Evolutionary conservation across 2,329 filamentous ascomycete genomes (phyloP), one percentile per base, ranked within the genome.

Genomic region (Cladophialophora bantiana): DNA sequence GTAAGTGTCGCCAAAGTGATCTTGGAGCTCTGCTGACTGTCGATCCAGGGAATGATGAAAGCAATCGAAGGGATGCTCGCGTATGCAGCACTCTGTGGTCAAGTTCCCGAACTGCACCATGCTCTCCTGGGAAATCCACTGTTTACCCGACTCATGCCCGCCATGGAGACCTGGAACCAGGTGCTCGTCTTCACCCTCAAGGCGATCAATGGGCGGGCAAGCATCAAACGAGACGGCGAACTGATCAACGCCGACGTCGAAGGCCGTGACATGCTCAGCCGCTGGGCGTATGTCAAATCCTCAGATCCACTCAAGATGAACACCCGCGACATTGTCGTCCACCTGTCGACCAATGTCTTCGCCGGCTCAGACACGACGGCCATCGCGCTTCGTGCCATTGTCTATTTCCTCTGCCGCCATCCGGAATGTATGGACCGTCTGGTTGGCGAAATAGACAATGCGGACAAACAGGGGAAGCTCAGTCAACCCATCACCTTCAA

Each of bases 381-480:
- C 4, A 72, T 72, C 38, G 62, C 70, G 2, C 53, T 71, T 4
- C 66, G 70, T 3, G 68, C 70, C 15, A 85, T 93, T 0, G 92
- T 94, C 73, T 94, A 94, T 78, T 89, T 88, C 76, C 79, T 94
- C 3, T 83, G 93, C 48, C 88, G 88, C 73, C 85, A 88, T 72
- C 88, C 88, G 0, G 20, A 57, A 9, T 68, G 62, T 36, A 64
- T 67, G 59, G 40, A 57, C 9, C 65, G 60, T 38, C 62, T 71
- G 9, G 60, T 68, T 7, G 60, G 38, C 7, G 71, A 72, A 34
- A 68, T 72, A 48, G 70, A 72, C 36, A 40, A 52, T 3, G 69
- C 59, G 18, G 71, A 68, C 32, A 45, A 54, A 26, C 13, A 42
- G 31, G 66, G 65, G 18, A 66, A 68, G 42, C 55, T 71, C 3